Percentiles rank a stretch among this genome's conserved stretches.
Evolutionary conservation across 2,329 filamentous ascomycete genomes (phyloP).

Genomic region (Didymella sp.): DNA sequence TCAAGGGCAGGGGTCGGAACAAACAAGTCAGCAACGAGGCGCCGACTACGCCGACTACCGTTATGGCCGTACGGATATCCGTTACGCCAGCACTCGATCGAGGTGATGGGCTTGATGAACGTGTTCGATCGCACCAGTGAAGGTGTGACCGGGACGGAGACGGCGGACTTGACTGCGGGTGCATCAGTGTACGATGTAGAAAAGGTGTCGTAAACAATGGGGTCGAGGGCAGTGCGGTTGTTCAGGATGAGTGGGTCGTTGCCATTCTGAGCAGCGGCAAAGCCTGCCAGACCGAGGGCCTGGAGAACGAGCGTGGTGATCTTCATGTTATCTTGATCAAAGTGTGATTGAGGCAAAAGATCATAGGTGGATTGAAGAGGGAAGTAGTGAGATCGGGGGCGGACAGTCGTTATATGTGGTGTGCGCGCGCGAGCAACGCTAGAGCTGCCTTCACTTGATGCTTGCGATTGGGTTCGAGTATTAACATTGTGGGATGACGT

Average conservation of each 20-base stretch:
- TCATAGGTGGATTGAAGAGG: neutral
- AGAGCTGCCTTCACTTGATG: neutral
- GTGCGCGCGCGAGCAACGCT: neutral
- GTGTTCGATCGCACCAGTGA: neutral
- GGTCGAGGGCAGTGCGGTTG: slow-evolving; percentile 4
- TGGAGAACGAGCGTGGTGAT: neutral
- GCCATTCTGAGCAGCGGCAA: slow-evolving; percentile 3
- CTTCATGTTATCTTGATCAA: slow-evolving; percentile 13
- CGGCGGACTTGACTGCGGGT: neutral
- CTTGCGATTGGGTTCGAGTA: neutral
- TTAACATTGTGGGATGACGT: neutral
- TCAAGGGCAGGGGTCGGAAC: neutral
- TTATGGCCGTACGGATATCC: slow-evolving; percentile 8
- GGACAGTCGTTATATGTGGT: neutral
- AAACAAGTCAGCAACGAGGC: neutral
- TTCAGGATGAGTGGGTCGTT: slow-evolving; percentile 9
- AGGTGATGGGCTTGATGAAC: neutral
- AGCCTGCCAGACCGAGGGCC: neutral
- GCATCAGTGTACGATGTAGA: neutral
- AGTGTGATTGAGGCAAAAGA: neutral
- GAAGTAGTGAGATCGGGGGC: neutral
- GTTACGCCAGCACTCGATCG: slow-evolving; percentile 8
- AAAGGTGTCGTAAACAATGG: slow-evolving; percentile 3
- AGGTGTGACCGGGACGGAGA: neutral
- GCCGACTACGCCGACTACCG: slow-evolving; percentile 3